Percentiles rank a stretch among this genome's conserved stretches.
Conservation (phyloP, 2,329 filamentous ascomycete species). For the Aureobasidium lini region DNA sequence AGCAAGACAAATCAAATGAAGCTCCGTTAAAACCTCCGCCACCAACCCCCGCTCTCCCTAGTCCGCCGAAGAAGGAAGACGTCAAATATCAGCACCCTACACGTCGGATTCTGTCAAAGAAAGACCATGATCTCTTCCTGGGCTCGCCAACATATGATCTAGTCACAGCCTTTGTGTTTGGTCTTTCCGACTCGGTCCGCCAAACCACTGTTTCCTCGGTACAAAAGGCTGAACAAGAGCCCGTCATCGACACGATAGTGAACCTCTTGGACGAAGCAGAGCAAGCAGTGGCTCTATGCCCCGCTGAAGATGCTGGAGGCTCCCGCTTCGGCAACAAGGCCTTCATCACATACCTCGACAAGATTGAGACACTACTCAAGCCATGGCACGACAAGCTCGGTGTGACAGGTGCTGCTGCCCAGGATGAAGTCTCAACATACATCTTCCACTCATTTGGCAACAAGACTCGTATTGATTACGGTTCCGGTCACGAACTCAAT, state of each 20-base stretch:
- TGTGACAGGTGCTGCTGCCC: slow-evolving; percentile 42
- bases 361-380: slow-evolving; percentile 41
- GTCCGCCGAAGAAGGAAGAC: slow-evolving; percentile 52
- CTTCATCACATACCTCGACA: slow-evolving; percentile 75
- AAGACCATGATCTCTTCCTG: slow-evolving; percentile 76
- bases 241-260: slow-evolving; percentile 56
- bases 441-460: slow-evolving; percentile 81
- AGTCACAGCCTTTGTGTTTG: slow-evolving; percentile 77
- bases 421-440: slow-evolving; percentile 70
- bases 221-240: slow-evolving; percentile 48
- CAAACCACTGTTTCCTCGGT: slow-evolving; percentile 59
- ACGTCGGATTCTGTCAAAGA: slow-evolving; percentile 70
- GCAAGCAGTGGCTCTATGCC: slow-evolving; percentile 57
- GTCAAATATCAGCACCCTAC: slow-evolving; percentile 56
- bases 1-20: slow-evolving; percentile 40
- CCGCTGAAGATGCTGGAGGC: slow-evolving; percentile 76
- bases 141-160: slow-evolving; percentile 67
- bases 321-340: slow-evolving; percentile 92
- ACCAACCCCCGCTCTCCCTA: slow-evolving; percentile 64
- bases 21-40: slow-evolving; percentile 51
- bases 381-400: slow-evolving; percentile 59
- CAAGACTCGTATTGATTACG: slow-evolving; percentile 83
- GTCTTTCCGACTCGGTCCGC: slow-evolving; percentile 71
- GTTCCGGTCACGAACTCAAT: slow-evolving; percentile 94
- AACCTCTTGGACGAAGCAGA: slow-evolving; percentile 64